Evolutionary conservation across 768 basidiomycete species (phyloP).

Genomic region (Amanita exitialis): DNA sequence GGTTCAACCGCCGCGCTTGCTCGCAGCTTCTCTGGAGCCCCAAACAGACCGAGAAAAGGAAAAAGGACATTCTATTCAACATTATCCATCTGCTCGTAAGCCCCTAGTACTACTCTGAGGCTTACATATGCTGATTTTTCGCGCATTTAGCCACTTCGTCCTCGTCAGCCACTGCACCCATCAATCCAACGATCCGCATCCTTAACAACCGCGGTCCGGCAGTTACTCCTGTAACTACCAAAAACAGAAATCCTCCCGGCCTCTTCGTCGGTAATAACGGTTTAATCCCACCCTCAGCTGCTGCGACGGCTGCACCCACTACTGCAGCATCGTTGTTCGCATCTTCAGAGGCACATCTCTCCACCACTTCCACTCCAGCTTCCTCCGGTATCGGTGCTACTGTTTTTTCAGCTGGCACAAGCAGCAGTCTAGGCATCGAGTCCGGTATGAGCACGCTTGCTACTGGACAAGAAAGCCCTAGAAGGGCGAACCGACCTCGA

Average conservation of each 20-base stretch:
- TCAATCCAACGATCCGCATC: neutral
- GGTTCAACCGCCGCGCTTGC: slow-evolving; percentile 28
- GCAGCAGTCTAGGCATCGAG: neutral
- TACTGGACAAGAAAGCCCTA: slow-evolving; percentile 26
- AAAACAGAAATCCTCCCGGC: neutral
- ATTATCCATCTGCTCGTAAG: neutral
- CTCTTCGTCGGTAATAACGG: slow-evolving; percentile 4
- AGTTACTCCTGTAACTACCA: neutral
- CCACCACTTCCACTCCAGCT: neutral
- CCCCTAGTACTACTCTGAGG: neutral
- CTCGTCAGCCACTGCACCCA: neutral
- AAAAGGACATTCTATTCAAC: neutral
- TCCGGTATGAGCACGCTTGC: slow-evolving; percentile 16
- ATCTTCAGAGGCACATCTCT: neutral
- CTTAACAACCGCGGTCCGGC: neutral
- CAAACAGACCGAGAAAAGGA: slow-evolving; percentile 5
- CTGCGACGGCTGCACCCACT: slow-evolving; percentile 1
- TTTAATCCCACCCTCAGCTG: slow-evolving; percentile 1
- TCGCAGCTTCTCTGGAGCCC: slow-evolving; percentile 29
- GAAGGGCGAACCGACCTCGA: slow-evolving; percentile 41
- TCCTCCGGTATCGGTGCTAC: neutral
- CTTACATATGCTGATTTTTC: neutral
- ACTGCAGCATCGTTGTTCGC: slow-evolving; percentile 5
- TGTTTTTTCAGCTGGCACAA: neutral
- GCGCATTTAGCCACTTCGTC: neutral